Evolutionary conservation across 2,329 filamentous ascomycete genomes (phyloP), one percentile per base, ranked within the genome.

Genomic region (Pyrenochaeta sp.): DNA sequence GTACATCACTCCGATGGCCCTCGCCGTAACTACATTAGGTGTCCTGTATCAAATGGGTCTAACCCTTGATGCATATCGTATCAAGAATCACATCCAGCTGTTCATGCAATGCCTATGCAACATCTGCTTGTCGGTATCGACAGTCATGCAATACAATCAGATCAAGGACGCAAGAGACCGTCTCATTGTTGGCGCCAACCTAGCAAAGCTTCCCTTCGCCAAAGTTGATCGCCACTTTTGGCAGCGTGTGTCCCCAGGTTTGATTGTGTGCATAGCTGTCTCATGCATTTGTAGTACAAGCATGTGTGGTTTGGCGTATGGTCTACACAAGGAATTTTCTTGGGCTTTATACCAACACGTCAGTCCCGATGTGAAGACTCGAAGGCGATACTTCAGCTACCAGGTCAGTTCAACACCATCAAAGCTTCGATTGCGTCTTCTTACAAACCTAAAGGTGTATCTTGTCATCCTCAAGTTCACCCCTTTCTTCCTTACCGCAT

Each of bases 1-100:
- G 3, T 66, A 61, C 31, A 54, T 63, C 14, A 54, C 56, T 9
- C 60, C 64, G 5, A 17, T 68, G 12, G 56, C 54, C 1, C 49
- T 66, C 5, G 53, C 46, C 7, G 33, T 64, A 12, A 63, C 58
- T 15, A 51, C 51, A 2, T 32, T 69, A 5, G 66, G 66, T 17
- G 56, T 51, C 29, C 14, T 69, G 4, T 69, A 61, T 49, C 62
- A 69, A 43, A 35, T 56, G 5, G 12, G 51, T 10, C 53, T 71
- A 6, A 54, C 65, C n/a, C 56, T 68, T 7, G 66, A 71, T 33
- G 63, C 66, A 7, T 51, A 64, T 14, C 57, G 60, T 10, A 57
- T 59, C 36, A 67, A 66, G 32, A 69, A 69, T 40, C 63, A 63
- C 31, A 54, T 69, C 9, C 66, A 71, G 44, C 36, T 69, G 1